These are phyloP conservation scores for Kodamaea derodonti DNA, from an alignment of 1,139 yeast genomes.

Conservation along the genomic window DNA sequence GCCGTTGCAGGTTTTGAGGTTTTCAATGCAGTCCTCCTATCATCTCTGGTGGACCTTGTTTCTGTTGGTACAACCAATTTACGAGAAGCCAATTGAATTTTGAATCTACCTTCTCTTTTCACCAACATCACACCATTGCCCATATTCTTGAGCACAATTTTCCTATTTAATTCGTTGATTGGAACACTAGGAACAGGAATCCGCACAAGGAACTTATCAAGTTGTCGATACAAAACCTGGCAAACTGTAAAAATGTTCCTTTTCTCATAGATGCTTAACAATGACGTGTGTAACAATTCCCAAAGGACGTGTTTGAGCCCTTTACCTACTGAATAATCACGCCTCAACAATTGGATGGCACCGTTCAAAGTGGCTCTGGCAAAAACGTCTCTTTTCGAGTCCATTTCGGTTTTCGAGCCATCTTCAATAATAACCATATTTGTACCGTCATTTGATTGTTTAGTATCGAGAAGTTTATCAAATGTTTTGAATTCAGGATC, in stretches of 20 bases:
- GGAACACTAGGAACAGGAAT: conserved; percentile 59
- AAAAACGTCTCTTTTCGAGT: conserved; percentile 40
- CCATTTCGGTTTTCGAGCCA: conserved; percentile 40
- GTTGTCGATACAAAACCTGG: conserved; percentile 62
- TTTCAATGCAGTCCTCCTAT: conserved; percentile 3
- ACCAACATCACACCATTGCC: conserved; percentile 46
- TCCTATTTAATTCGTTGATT: conserved; percentile 49
- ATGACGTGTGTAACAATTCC: conserved; percentile 63
- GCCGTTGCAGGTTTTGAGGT: conserved; percentile 1
- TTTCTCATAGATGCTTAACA: conserved; percentile 56
- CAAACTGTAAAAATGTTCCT: conserved; percentile 63
- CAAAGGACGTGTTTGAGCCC: conserved; percentile 63
- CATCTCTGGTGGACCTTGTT: conserved; percentile 2
- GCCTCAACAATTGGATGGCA: conserved; percentile 62
- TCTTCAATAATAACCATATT: conserved; percentile 51
- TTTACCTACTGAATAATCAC: conserved; percentile 60
- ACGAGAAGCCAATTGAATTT: conserved; percentile 34
- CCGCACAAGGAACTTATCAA: conserved; percentile 56
- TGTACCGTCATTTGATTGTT: conserved; percentile 13
- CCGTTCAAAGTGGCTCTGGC: conserved; percentile 53
- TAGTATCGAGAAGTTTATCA: conserved; percentile 23
- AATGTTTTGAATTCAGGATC: conserved; percentile 53
- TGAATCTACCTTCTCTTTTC: conserved; percentile 43
- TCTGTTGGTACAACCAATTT: conserved; percentile 9
- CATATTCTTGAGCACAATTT: conserved; percentile 53